Conservation (phyloP, 176 grass and related monocot species). For the Secale cereale region DNA sequence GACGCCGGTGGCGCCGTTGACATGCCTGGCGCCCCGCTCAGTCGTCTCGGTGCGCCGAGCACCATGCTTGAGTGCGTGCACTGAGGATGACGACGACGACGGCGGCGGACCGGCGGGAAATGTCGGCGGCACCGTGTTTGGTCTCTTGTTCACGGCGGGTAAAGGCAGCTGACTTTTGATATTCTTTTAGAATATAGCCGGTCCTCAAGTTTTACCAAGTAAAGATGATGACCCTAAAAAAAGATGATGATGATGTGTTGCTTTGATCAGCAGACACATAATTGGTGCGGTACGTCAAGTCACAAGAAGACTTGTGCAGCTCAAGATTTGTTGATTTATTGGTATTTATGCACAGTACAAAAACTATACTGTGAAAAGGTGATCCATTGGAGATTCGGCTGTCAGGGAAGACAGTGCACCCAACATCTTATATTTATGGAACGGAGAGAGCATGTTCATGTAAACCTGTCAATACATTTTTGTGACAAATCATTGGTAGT, state of each 20-base stretch:
- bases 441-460: too few species aligned
- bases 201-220: constrained; percentile 28
- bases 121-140: neutral
- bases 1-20: neutral
- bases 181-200: neutral
- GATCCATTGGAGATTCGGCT: neutral
- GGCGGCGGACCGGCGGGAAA: neutral
- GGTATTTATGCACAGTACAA: neutral
- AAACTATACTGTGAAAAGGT: neutral
- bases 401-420: too few species aligned
- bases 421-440: too few species aligned
- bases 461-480: neutral
- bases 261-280: neutral
- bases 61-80: constrained; percentile 35
- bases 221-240: constrained; percentile 12
- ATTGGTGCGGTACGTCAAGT: neutral
- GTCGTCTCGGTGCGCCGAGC: neutral
- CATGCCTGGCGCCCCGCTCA: constrained; percentile 2
- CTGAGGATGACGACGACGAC: neutral
- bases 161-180: neutral
- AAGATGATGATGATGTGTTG: neutral
- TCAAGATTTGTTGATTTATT: constrained; percentile 12
- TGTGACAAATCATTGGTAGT: too few species aligned
- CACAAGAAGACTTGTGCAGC: neutral
- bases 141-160: neutral